Base-by-base conservation (phyloP, 2,329 filamentous ascomycete genomes). In the Gnomoniopsis smithogilvyi region DNA sequence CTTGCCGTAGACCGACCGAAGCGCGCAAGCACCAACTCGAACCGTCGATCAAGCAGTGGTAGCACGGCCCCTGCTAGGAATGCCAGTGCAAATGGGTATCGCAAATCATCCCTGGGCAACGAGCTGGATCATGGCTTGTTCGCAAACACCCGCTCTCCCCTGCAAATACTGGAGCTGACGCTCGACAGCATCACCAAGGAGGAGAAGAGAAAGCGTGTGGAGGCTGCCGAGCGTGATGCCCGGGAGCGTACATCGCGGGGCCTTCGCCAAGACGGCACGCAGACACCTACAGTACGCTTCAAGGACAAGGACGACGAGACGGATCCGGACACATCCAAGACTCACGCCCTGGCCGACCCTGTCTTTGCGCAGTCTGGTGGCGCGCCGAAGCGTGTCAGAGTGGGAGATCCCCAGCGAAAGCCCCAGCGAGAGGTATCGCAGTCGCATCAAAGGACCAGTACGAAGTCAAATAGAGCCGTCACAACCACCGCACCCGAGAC, bases 181-280 rank as follows among this genome's bases (percentile, higher is more conserved):
- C 82, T 98, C 68, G 90, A 89, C 73, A 92, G 90, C 74, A 94
- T 97, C 73, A 96, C 90, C 72, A 98, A 97, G 73, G 93, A 97
- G 75, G 93, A 97, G 74, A 96, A 96, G 73, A 84, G 94, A 64
- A 92, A 92, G 10, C 84, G 91, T 50, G 86, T 94, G 4, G 84
- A 92, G 70, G 90, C 94, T 67, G 92, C 92, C 6, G 94, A 97
- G 72, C 81, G 86, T 65, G 83, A 84, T 47, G 83, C 88, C 19
- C 84, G 87, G 65, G 87, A 94, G 68, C 80, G 79, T 65, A 78
- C 77, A 14, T 80, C 80, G 41, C 64, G 64, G 6, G 53, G 43
- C 52, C 57, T 7, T 54, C 56, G 46, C 60, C 52, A 41, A 53
- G 56, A 67, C 45, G 66, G 57, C 52, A 65, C 65, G 56, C 62